These are phyloP conservation scores for Microdochium nivale DNA, from an alignment of 2,329 filamentous ascomycete species.

Conservation along the genomic window DNA sequence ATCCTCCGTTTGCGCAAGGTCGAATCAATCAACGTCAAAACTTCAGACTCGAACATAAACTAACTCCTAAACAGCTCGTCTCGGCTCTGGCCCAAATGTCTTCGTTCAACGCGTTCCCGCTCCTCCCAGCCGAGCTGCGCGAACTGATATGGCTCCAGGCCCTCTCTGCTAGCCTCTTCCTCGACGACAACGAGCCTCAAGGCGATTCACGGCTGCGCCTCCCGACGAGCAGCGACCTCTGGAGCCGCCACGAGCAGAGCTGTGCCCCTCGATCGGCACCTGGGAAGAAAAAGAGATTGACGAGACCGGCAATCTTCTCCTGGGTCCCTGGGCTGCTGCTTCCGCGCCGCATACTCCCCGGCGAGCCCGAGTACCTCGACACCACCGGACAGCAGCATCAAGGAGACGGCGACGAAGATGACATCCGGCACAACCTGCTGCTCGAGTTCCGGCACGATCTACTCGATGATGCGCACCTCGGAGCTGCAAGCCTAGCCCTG, in stretches of 20 bases:
- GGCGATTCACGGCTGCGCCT: too few relatives aligned
- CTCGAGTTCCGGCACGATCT: background rate
- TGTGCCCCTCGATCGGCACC: background rate
- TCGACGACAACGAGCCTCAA: background rate
- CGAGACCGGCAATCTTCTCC: background rate
- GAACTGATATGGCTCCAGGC: background rate
- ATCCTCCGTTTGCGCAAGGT: too few relatives aligned
- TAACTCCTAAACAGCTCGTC: too few relatives aligned
- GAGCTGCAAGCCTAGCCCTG: background rate
- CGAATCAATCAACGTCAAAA: too few relatives aligned
- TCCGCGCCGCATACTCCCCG: background rate
- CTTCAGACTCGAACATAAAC: too few relatives aligned
- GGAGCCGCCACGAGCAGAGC: background rate
- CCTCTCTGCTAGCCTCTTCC: background rate
- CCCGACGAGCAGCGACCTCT: background rate
- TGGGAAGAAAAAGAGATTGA: background rate
- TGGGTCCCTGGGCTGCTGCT: background rate
- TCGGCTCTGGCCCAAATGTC: too few relatives aligned
- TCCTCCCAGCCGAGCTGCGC: background rate
- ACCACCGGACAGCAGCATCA: background rate
- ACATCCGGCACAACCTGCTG: too few relatives aligned
- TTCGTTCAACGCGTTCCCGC: background rate
- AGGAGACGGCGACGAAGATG: background rate
- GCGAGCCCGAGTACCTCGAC: background rate
- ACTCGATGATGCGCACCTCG: background rate